phyloP scores from a whole-genome alignment of 1,284 basidiomycete genomes.

The Cutaneotrichosporon cyanovorans region DNA sequence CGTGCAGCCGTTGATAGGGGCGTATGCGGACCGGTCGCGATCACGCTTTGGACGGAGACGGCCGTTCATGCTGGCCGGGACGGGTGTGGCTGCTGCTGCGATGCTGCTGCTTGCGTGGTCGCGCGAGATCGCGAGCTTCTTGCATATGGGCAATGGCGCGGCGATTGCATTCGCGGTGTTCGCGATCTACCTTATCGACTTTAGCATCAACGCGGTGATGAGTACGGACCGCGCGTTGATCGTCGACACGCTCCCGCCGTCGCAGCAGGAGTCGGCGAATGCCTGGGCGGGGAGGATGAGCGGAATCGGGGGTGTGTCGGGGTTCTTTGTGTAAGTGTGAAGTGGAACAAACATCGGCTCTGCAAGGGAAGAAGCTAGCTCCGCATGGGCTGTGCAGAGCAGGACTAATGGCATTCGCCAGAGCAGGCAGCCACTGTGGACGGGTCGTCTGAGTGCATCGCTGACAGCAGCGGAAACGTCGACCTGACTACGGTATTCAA shows the following conservation, averaged over 20 bases:
- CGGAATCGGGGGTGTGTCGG: conserved; percentile 69
- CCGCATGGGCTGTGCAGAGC: no score
- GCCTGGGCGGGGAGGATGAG: conserved; percentile 92
- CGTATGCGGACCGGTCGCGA: conserved; percentile 78
- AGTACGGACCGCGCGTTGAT: conserved; percentile 47
- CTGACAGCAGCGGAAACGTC: conserved; percentile 54
- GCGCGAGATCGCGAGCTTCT: conserved; percentile 59
- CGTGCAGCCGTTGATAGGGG: conserved; percentile 81
- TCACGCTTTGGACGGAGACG: conserved; percentile 75
- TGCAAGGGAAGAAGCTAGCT: no score
- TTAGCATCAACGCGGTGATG: conserved; percentile 71
- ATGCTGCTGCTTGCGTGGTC: conserved; percentile 84
- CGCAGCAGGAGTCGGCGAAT: conserved; percentile 74
- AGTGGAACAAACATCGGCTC: no score
- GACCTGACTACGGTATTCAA: conserved; percentile 60
- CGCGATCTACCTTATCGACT: conserved; percentile 84
- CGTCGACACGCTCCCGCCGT: conserved; percentile 52
- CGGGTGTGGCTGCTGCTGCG: conserved; percentile 59
- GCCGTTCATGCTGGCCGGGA: conserved; percentile 73
- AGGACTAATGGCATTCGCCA: no score
- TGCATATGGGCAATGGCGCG: conserved; percentile 45
- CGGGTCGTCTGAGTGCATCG: neutral
- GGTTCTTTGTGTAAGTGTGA: conserved; percentile 84
- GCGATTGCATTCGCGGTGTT: conserved; percentile 68
- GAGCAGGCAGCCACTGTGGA: no score